Evolutionary conservation across 2,329 filamentous ascomycete species (phyloP).

Genomic region (Dothideomycetes sp.): DNA sequence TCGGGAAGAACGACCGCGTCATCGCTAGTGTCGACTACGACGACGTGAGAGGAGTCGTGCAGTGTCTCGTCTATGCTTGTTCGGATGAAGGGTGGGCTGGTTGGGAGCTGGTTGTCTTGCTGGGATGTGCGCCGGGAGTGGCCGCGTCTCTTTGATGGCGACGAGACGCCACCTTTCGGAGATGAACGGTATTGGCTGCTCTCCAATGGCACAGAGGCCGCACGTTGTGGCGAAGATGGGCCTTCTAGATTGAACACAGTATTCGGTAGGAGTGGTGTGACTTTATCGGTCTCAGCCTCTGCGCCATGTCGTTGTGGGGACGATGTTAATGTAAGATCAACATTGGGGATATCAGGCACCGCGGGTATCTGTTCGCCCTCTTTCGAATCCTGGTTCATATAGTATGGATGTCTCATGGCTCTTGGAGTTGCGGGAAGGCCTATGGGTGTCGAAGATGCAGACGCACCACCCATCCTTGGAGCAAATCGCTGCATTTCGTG

Average conservation of each 20-base stretch:
- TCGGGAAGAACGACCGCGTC: constrained; percentile 41
- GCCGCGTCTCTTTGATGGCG: constrained; percentile 22
- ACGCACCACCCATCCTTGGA: constrained; percentile 25
- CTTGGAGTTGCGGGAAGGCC: constrained; percentile 85
- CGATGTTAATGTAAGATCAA: constrained; percentile 7
- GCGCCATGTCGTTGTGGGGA: constrained; percentile 27
- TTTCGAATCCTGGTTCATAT: constrained; percentile 48
- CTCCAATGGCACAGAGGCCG: constrained; percentile 38
- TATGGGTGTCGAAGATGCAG: constrained; percentile 45
- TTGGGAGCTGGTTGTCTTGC: constrained; percentile 18
- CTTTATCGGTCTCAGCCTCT: constrained; percentile 21
- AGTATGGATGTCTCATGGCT: constrained; percentile 73
- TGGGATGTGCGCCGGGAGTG: constrained; percentile 33
- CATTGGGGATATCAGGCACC: constrained; percentile 46
- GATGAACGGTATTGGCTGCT: constrained; percentile 18
- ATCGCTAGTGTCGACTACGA: constrained; percentile 27
- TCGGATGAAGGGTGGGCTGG: constrained; percentile 27
- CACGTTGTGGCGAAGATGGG: constrained; percentile 24
- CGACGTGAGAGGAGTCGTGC: constrained; percentile 30
- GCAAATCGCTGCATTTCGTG: constrained; percentile 29
- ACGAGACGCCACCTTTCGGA: constrained; percentile 21
- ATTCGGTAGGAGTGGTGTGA: constrained; percentile 36
- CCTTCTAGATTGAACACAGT: constrained; percentile 34
- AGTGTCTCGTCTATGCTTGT: constrained; percentile 46
- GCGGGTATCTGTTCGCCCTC: constrained; percentile 39